Evolutionary conservation across 2,329 filamentous ascomycete species (phyloP).

Genomic region (Pezicula neosporulosa): DNA sequence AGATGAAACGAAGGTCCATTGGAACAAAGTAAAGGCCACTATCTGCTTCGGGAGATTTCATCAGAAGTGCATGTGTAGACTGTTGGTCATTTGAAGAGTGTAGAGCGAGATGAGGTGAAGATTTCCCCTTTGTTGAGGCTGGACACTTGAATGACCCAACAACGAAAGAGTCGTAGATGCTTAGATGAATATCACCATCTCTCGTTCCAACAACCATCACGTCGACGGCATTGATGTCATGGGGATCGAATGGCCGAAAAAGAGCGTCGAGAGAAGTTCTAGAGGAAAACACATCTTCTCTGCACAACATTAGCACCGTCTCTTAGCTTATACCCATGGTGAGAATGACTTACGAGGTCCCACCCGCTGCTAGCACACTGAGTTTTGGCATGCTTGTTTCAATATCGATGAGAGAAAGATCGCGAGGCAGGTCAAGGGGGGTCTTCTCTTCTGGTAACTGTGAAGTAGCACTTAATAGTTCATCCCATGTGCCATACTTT

Average conservation of each 20-base stretch:
- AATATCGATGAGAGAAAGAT: conserved; percentile 72
- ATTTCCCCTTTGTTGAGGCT: conserved; percentile 25
- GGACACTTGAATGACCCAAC: conserved; percentile 61
- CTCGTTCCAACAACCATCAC: conserved; percentile 73
- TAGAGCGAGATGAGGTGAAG: conserved; percentile 34
- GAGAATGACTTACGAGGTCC: conserved; percentile 51
- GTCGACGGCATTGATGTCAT: conserved; percentile 72
- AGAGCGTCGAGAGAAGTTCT: conserved; percentile 29
- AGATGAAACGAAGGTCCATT: conserved; percentile 80
- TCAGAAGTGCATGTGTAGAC: conserved; percentile 73
- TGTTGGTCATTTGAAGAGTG: conserved; percentile 72
- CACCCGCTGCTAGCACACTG: conserved; percentile 64
- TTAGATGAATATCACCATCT: conserved; percentile 70
- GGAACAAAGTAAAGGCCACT: conserved; percentile 60
- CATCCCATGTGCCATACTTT: conserved; percentile 17
- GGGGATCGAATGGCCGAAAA: conserved; percentile 40
- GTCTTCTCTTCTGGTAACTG: conserved; percentile 8
- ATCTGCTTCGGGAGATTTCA: conserved; percentile 40
- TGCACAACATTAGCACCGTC: conserved; percentile 6
- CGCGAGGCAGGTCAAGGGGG: conserved; percentile 58
- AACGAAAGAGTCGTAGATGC: conserved; percentile 81
- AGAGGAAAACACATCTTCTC: conserved; percentile 31
- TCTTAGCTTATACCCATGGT: not conserved
- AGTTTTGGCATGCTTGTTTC: conserved; percentile 74
- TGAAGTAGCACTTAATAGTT: conserved; percentile 12